Conservation (phyloP, 345 rosid species). For the Bretschneidera sinensis region DNA sequence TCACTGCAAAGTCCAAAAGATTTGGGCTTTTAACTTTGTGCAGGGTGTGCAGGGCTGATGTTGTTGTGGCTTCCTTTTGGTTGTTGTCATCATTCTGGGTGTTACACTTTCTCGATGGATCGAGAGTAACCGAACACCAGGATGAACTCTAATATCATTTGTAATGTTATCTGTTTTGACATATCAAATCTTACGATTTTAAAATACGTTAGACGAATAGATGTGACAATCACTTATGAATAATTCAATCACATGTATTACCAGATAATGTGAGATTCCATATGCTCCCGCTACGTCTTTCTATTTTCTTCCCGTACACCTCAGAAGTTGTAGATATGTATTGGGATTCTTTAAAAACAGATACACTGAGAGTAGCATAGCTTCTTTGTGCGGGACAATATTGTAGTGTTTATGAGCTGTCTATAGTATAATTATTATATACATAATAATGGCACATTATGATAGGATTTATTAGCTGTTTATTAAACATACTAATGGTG, state of each 20-base stretch:
- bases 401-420: background rate
- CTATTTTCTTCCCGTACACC: conserved; percentile 32
- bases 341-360: background rate
- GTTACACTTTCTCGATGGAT: too few relatives aligned
- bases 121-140: too few relatives aligned
- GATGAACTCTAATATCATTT: too few relatives aligned
- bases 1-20: too few relatives aligned
- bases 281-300: too few relatives aligned
- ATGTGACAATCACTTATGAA: too few relatives aligned
- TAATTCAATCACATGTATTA: too few relatives aligned
- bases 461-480: conserved; percentile 10
- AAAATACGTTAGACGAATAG: too few relatives aligned
- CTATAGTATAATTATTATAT: background rate
- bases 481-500: conserved; percentile 4
- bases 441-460: background rate
- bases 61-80: conserved; percentile 40
- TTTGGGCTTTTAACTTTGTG: conserved; percentile 15
- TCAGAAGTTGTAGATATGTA: conserved; percentile 36
- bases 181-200: too few relatives aligned
- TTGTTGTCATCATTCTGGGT: too few relatives aligned
- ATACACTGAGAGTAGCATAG: background rate
- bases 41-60: conserved; percentile 50
- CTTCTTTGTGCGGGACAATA: background rate
- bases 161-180: too few relatives aligned
- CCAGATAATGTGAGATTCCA: too few relatives aligned